Base-by-base conservation (phyloP, 2,329 filamentous ascomycete species). In the Aureobasidium sp. region DNA sequence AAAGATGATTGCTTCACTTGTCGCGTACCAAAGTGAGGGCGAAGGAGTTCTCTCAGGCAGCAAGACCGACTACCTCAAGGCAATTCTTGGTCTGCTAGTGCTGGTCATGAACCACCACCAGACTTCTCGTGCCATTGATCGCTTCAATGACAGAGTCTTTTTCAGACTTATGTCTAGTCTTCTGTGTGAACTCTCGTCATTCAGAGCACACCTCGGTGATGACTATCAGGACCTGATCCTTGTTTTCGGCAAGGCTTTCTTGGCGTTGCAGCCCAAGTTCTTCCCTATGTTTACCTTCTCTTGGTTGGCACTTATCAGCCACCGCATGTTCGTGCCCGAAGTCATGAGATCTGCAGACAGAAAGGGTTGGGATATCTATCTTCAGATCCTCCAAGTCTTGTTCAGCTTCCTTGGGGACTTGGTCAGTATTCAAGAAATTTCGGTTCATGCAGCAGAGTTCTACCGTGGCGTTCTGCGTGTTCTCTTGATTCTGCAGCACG, bases 81-180 rank as follows among this genome's bases (percentile, higher is more conserved):
- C 88, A 1, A 84, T 93, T 57, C 76, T 97, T 44, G 85, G 88
- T 7, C 77, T 97, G n/a, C 79, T 90, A 37, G 84, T 91, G 3
- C 77, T 99, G 62, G 83, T 97, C 3, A 81, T 97, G 64, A 93
- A 90, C 73, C 87, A 94, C 68, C 91, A 97, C 71, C 88, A 95
- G 69, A 82, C 89, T 62, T 90, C 87, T 74, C 85, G 88, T 50
- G 10, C 57, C n/a, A 88, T 86, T 4, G 92, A 96, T 60, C 83
- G 82, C 43, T 92, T 96, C 78, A 93, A 91, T 69, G 89, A 93
- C 71, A 87, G 90, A 65, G 87, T 95, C 34, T 97, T 97, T 79
- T 94, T 92, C 82, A 87, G 93, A 50, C 81, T 99, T 46, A 88
- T 97, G 71, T 93, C 91, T 0, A 83, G 88, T 69, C 81, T 97